These are phyloP conservation scores for Eucalyptus rudis DNA, from an alignment of 345 rosid species.

Conservation along the genomic window DNA sequence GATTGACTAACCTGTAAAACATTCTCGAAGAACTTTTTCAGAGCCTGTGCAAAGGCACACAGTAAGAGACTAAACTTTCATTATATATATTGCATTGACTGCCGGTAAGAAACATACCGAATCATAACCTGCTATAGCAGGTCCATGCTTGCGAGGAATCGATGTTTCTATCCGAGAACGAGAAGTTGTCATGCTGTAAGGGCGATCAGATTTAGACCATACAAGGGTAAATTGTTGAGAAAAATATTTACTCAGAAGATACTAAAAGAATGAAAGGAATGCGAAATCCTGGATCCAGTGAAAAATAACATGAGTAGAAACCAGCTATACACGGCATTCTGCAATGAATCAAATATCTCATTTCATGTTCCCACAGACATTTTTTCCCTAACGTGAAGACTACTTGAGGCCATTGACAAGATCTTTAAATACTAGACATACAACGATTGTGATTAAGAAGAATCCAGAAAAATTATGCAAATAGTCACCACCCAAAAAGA, in stretches of 20 bases:
- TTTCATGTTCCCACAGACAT: not conserved
- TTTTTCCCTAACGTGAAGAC: not conserved
- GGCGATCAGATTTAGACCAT: not conserved
- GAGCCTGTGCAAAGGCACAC: slow-evolving; percentile 37
- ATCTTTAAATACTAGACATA: not conserved
- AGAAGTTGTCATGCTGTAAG: slow-evolving; percentile 65
- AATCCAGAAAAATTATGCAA: not conserved
- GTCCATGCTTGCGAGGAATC: slow-evolving; percentile 98
- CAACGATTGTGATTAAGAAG: not conserved
- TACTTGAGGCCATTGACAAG: not conserved
- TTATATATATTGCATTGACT: not conserved
- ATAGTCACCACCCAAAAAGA: not conserved
- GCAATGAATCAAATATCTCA: not conserved
- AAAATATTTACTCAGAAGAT: not conserved
- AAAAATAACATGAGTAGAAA: not conserved
- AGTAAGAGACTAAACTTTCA: not conserved
- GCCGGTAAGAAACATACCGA: slow-evolving; percentile 14
- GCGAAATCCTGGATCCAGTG: not conserved
- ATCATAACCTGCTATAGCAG: slow-evolving; percentile 97
- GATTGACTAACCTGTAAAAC: slow-evolving; percentile 55
- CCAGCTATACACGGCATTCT: not conserved
- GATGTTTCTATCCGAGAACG: slow-evolving; percentile 82
- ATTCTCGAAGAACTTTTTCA: slow-evolving; percentile 83
- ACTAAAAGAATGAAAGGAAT: not conserved
- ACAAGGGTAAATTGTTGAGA: not conserved